Conservation (phyloP, 306 rosid species). For the Vicia sativa region DNA sequence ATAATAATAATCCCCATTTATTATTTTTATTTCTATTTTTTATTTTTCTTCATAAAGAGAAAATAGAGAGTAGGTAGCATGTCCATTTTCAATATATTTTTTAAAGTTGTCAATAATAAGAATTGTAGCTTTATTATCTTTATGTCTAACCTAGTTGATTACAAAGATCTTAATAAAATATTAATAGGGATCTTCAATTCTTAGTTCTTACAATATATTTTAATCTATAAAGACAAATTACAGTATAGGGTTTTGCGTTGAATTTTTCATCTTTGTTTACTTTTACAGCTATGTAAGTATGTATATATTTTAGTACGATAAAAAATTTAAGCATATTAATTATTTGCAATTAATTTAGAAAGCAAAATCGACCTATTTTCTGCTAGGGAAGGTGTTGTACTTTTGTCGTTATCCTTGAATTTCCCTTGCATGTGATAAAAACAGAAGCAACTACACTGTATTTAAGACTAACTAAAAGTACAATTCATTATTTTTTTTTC, state of each 20-base stretch:
- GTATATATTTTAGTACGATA: too few relatives aligned
- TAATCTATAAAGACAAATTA: conserved; percentile 45
- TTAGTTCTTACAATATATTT: conserved; percentile 15
- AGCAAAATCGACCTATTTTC: conserved; percentile 8
- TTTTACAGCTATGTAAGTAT: conserved; percentile 29
- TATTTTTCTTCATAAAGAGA: conserved; percentile 28
- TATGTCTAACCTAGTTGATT: not conserved
- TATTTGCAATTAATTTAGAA: conserved; percentile 8
- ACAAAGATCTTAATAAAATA: conserved; percentile 23
- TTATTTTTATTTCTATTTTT: not conserved
- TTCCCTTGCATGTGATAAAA: conserved; percentile 45
- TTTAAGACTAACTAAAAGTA: conserved; percentile 39
- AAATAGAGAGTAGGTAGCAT: conserved; percentile 29
- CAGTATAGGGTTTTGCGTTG: conserved; percentile 45
- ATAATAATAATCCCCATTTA: too few relatives aligned
- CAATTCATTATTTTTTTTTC: conserved; percentile 26
- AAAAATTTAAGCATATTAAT: not conserved
- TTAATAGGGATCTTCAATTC: conserved; percentile 9
- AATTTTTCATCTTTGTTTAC: conserved; percentile 36
- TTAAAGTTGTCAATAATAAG: conserved; percentile 4
- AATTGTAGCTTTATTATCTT: conserved; percentile 1
- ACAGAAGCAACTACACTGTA: conserved; percentile 34
- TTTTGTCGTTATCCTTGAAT: conserved; percentile 39
- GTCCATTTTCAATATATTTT: conserved; percentile 1
- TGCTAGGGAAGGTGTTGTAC: conserved; percentile 22